Evolutionary conservation across 1,139 yeast species (phyloP).

Genomic region (Geotrichum carabidarum): DNA sequence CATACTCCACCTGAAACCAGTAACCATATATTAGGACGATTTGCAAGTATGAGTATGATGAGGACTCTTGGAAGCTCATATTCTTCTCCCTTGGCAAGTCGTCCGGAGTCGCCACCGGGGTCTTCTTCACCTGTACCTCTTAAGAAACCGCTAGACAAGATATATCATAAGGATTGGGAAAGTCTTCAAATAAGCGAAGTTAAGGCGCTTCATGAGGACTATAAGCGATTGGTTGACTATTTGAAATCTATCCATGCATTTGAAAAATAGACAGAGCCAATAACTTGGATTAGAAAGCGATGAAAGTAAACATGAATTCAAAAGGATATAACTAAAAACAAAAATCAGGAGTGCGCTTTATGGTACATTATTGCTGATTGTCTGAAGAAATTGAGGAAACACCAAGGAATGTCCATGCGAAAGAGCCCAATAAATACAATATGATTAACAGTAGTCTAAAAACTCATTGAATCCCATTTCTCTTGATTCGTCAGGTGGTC

Average conservation of each 20-base stretch:
- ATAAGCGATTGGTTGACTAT: conserved; percentile 35
- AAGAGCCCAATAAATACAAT: too few relatives aligned
- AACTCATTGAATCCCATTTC: conserved; percentile 1
- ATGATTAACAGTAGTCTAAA: not conserved
- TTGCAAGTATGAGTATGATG: conserved; percentile 10
- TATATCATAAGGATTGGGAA: conserved; percentile 24
- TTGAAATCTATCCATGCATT: conserved; percentile 32
- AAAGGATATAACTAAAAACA: not conserved
- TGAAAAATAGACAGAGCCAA: conserved; percentile 21
- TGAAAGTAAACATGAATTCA: not conserved
- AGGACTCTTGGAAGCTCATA: conserved; percentile 5
- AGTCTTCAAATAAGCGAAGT: conserved; percentile 36
- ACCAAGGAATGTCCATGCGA: too few relatives aligned
- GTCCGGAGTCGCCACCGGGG: conserved; percentile 2
- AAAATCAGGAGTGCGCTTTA: not conserved
- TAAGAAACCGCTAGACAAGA: conserved; percentile 26
- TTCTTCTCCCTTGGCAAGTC: not conserved
- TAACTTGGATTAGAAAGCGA: not conserved
- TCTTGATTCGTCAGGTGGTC: too few relatives aligned
- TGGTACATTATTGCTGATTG: too few relatives aligned
- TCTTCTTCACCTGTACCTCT: not conserved
- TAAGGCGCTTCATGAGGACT: conserved; percentile 36
- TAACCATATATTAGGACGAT: conserved; percentile 8
- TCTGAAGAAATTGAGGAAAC: too few relatives aligned
- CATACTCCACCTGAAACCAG: not conserved